Conservation (phyloP, 306 rosid species). For the Herpetospermum pedunculosum region DNA sequence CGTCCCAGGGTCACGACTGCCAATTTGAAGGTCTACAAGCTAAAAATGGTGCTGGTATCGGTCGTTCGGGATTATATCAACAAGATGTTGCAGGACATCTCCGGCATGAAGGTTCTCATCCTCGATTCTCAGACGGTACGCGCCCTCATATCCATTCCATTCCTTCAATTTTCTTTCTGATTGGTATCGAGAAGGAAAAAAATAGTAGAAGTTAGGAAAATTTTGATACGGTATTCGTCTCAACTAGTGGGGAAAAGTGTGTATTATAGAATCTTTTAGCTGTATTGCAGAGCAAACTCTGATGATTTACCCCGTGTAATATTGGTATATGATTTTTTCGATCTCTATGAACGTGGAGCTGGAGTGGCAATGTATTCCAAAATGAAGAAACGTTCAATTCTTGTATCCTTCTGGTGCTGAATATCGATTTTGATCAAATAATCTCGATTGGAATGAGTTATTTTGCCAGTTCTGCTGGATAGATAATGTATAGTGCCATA, state of each 20-base stretch:
- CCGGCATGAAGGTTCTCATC: constrained; percentile 96
- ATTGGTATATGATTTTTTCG: background rate
- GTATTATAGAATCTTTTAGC: background rate
- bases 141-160: background rate
- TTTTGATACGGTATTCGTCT: background rate
- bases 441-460: background rate
- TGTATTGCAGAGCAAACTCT: background rate
- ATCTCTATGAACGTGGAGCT: background rate
- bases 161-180: background rate
- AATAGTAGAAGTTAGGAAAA: background rate
- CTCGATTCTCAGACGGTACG: constrained; percentile 91
- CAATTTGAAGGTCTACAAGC: background rate
- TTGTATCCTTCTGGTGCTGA: background rate
- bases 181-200: background rate
- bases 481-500: background rate
- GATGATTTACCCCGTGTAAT: background rate
- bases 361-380: background rate
- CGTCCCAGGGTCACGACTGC: background rate
- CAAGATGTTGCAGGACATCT: constrained; percentile 93
- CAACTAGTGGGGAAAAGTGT: too few relatives aligned
- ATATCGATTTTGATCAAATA: background rate
- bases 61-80: constrained; percentile 72
- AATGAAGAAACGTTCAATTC: background rate
- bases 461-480: background rate
- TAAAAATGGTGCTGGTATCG: constrained; percentile 52